A percentile compares a stretch with the other conserved stretches of the same genome.
Conservation (phyloP, 2,329 filamentous ascomycete species). For the Botrytis paeoniae region DNA sequence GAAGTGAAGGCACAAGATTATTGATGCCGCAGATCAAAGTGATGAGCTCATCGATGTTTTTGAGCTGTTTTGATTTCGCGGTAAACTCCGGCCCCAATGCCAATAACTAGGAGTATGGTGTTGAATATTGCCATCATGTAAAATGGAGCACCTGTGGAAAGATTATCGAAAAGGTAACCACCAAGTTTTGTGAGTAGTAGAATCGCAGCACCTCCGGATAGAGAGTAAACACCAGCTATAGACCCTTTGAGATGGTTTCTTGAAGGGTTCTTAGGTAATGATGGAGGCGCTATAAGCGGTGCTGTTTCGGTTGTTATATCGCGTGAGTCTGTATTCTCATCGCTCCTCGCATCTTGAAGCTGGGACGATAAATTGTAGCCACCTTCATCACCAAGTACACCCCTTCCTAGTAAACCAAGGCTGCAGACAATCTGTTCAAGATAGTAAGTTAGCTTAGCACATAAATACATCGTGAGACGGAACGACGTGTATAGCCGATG, state of each 20-base stretch:
- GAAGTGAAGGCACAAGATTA: background rate
- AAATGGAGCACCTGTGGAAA: slow-evolving; percentile 76
- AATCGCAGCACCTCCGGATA: slow-evolving; percentile 87
- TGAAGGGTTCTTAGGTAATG: slow-evolving; percentile 26
- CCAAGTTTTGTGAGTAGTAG: slow-evolving; percentile 88
- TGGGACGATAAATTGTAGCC: slow-evolving; percentile 37
- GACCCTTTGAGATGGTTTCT: slow-evolving; percentile 71
- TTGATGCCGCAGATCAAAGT: background rate
- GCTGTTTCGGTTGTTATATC: slow-evolving; percentile 27
- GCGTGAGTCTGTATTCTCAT: background rate
- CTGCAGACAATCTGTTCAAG: slow-evolving; percentile 73
- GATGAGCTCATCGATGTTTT: slow-evolving; percentile 16
- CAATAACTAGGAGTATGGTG: slow-evolving; percentile 59
- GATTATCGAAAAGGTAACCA: slow-evolving; percentile 77
- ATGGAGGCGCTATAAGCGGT: slow-evolving; percentile 35
- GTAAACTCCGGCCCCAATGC: slow-evolving; percentile 34
- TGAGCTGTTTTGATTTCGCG: slow-evolving; percentile 27
- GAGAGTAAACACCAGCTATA: slow-evolving; percentile 90
- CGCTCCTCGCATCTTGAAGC: slow-evolving; percentile 24
- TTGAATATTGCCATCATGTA: slow-evolving; percentile 95
- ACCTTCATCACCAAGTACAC: slow-evolving; percentile 58
- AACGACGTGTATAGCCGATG: background rate
- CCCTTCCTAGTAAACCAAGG: slow-evolving; percentile 79
- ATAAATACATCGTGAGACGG: background rate
- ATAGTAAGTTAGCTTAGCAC: background rate